Conservation (phyloP, 331 rosid genomes). For the Quercus tomentella region DNA sequence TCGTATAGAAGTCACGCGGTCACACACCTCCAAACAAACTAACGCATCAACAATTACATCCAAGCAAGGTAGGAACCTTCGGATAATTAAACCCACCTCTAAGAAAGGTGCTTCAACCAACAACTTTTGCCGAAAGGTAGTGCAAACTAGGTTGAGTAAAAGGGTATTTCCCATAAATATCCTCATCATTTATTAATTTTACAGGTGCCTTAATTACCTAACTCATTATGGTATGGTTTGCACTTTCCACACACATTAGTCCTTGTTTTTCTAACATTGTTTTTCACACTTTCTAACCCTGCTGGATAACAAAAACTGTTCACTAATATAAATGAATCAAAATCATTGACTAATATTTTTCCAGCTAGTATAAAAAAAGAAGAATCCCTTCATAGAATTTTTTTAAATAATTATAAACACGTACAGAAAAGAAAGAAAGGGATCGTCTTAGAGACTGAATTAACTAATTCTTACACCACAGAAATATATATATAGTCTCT, state of each 20-base stretch:
- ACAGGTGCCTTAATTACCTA: not conserved
- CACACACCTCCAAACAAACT: not conserved
- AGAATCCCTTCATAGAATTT: not conserved
- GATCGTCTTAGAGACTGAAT: not conserved
- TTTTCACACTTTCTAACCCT: too few relatives aligned
- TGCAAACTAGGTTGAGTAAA: not conserved
- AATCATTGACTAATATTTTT: not conserved
- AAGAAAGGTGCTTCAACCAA: too few relatives aligned
- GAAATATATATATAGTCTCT: not conserved
- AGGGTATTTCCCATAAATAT: not conserved
- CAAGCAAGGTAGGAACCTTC: not conserved
- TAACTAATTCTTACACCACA: not conserved
- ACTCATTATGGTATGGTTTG: not conserved
- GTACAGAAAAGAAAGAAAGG: not conserved
- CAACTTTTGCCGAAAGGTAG: conserved; percentile 12
- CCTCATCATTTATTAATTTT: not conserved
- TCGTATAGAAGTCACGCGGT: too few relatives aligned
- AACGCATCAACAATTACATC: not conserved
- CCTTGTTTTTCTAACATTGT: too few relatives aligned
- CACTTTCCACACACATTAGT: not conserved
- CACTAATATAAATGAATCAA: not conserved
- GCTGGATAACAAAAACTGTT: too few relatives aligned
- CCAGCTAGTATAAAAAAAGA: not conserved
- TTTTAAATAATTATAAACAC: not conserved
- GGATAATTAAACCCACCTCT: not conserved